A percentile compares a stretch with the other conserved stretches of the same genome.
These are phyloP conservation scores for Clitoria ternatea DNA, from an alignment of 306 rosid genomes.

Conservation along the genomic window DNA sequence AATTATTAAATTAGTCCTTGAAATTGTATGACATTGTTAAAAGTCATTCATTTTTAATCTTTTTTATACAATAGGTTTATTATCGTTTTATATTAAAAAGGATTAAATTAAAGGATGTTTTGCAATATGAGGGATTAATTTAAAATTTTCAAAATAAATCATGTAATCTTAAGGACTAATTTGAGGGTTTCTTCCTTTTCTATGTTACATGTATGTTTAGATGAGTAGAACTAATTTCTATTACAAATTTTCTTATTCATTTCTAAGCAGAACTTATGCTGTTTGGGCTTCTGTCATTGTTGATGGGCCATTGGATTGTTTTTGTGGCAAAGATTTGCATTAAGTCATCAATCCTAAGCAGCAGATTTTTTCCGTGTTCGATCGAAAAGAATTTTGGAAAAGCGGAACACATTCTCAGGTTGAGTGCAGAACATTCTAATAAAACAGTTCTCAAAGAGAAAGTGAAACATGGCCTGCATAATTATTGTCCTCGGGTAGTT, in stretches of 20 bases:
- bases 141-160: no score
- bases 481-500: conserved; percentile 67
- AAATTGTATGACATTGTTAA: no score
- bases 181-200: no score
- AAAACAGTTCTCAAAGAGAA: conserved; percentile 39
- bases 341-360: conserved; percentile 53
- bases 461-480: conserved; percentile 27
- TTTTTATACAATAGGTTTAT: no score
- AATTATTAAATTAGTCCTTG: no score
- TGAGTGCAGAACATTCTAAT: conserved; percentile 31
- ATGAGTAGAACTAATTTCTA: neutral
- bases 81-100: no score
- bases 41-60: no score
- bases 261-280: conserved; percentile 79
- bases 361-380: conserved; percentile 74
- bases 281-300: conserved; percentile 77
- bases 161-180: no score
- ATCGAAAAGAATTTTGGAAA: conserved; percentile 16
- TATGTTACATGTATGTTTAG: neutral
- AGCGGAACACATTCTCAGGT: conserved; percentile 21
- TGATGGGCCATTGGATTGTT: conserved; percentile 91
- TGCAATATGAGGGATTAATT: no score
- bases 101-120: no score
- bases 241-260: neutral
- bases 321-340: conserved; percentile 87